These are phyloP conservation scores for Umbellularia californica DNA, from an alignment of 164 flowering plant genomes.

Conservation along the genomic window DNA sequence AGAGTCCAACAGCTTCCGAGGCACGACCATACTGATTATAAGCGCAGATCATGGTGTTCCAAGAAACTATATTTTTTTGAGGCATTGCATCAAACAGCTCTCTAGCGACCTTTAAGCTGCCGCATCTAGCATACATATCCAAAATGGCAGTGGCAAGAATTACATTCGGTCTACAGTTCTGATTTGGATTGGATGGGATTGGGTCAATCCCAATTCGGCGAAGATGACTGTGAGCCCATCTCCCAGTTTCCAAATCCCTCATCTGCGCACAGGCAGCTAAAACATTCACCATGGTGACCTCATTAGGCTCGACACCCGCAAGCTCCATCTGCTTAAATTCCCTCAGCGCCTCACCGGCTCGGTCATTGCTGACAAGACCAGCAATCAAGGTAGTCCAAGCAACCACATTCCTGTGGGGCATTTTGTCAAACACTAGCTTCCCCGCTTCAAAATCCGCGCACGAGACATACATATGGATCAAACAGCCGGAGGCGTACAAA, in stretches of 20 bases:
- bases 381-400: constrained; percentile 30
- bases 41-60: constrained; percentile 29
- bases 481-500: constrained; percentile 22
- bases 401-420: constrained; percentile 25
- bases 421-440: constrained; percentile 22
- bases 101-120: constrained; percentile 21
- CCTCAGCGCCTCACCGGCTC: constrained; percentile 15
- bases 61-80: constrained; percentile 22
- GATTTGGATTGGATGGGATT: neutral
- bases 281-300: constrained; percentile 28
- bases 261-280: constrained; percentile 24
- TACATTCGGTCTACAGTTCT: constrained; percentile 5
- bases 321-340: constrained; percentile 20
- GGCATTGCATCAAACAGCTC: constrained; percentile 21
- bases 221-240: constrained; percentile 15
- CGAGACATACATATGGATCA: constrained; percentile 20
- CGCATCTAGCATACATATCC: constrained; percentile 32
- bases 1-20: constrained; percentile 20
- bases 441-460: constrained; percentile 15
- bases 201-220: constrained; percentile 12
- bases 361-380: constrained; percentile 19
- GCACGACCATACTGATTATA: constrained; percentile 22
- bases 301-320: constrained; percentile 17
- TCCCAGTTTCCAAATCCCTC: constrained; percentile 27
- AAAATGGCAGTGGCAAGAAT: constrained; percentile 23